Percentiles rank a stretch among this genome's conserved stretches.
Conservation (phyloP, 2,329 filamentous ascomycete species). For the Epichloe sylvatica region DNA sequence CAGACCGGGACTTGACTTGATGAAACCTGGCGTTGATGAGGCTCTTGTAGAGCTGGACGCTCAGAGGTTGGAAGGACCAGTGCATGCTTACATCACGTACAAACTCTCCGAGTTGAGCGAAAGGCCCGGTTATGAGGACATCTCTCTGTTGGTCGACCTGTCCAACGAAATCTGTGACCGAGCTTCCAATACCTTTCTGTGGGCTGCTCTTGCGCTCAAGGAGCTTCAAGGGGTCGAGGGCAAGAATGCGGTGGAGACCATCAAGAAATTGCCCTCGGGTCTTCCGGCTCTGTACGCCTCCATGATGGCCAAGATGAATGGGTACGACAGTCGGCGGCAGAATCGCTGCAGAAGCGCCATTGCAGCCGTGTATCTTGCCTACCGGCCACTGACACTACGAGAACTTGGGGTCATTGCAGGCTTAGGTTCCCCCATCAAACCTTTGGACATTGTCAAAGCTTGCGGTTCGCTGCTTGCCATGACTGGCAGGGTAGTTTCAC, state of each 20-base stretch:
- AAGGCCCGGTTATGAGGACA: constrained; percentile 2
- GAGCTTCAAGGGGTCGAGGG: constrained; percentile 5
- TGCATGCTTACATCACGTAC: constrained; percentile 22
- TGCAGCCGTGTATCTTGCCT: constrained; percentile 13
- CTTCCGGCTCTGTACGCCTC: constrained; percentile 3
- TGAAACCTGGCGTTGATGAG: constrained; percentile 19
- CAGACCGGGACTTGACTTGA: constrained; percentile 15
- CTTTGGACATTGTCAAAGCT: constrained; percentile 14
- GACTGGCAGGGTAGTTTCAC: constrained; percentile 16
- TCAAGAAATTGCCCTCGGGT: constrained; percentile 4
- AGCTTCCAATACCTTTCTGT: constrained; percentile 10
- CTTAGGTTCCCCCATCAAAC: constrained; percentile 6
- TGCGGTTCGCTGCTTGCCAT: constrained; percentile 26
- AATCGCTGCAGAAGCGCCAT: constrained; percentile 5
- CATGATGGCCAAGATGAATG: constrained; percentile 4
- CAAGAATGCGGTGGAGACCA: constrained; percentile 3
- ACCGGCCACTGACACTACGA: constrained; percentile 20
- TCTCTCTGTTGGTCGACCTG: constrained; percentile 1
- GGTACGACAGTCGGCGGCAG: neutral
- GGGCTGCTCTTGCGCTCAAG: constrained; percentile 7
- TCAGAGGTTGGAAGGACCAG: constrained; percentile 20
- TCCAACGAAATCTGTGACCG: constrained; percentile 6
- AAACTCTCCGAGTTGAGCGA: constrained; percentile 15
- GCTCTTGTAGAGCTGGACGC: constrained; percentile 25
- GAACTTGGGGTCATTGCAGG: constrained; percentile 19